These are phyloP conservation scores for Backusella luteola DNA, from an alignment of 192 early-diverging fungal genomes.

Conservation along the genomic window DNA sequence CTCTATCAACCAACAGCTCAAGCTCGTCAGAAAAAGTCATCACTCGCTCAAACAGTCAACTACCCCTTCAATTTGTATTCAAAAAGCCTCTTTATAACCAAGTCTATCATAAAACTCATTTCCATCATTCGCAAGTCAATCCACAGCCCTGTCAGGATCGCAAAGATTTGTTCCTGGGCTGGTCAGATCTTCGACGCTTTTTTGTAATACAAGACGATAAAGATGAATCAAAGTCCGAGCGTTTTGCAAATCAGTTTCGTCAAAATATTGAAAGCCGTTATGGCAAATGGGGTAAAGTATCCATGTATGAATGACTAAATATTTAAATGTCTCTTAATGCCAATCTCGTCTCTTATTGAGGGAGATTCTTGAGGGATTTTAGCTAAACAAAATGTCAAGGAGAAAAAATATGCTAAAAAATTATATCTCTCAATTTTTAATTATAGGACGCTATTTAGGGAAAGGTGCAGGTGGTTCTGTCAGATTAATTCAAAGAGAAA, in stretches of 20 bases:
- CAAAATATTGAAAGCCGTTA: slow-evolving; percentile 29
- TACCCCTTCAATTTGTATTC: slow-evolving; percentile 17
- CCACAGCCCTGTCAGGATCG: background rate
- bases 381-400: background rate
- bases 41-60: background rate
- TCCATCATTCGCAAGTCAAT: slow-evolving; percentile 15
- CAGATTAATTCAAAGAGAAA: slow-evolving; percentile 56
- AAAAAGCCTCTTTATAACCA: slow-evolving; percentile 30
- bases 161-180: slow-evolving; percentile 15
- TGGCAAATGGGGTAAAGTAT: slow-evolving; percentile 35
- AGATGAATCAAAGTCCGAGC: slow-evolving; percentile 5
- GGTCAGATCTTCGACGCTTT: slow-evolving; percentile 29
- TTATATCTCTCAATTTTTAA: slow-evolving; percentile 9
- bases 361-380: slow-evolving; percentile 20
- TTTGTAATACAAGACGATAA: slow-evolving; percentile 7
- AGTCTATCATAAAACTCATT: slow-evolving; percentile 30
- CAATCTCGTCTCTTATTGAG: slow-evolving; percentile 1
- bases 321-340: slow-evolving; percentile 9
- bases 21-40: background rate
- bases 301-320: background rate
- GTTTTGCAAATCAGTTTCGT: slow-evolving; percentile 31
- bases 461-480: slow-evolving; percentile 75
- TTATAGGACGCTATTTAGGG: slow-evolving; percentile 45
- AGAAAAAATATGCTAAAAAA: slow-evolving; percentile 2
- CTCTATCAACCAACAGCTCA: background rate